phyloP scores from a whole-genome alignment of 1,284 basidiomycete genomes.

The Naganishia liquefaciens region DNA sequence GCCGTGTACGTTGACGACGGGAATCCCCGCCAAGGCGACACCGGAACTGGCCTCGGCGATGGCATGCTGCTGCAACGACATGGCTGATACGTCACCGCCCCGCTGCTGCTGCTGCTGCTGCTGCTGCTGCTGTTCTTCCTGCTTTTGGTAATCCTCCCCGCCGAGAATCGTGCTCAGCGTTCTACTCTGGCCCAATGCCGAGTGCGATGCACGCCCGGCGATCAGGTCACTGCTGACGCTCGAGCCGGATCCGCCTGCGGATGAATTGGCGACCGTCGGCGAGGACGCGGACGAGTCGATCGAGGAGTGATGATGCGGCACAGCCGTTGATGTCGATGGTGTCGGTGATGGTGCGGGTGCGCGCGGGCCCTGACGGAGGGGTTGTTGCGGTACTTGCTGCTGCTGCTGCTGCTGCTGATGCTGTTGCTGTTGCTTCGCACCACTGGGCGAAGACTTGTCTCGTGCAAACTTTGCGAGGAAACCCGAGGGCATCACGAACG shows the following conservation, averaged over 20 bases:
- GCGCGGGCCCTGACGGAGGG: neutral
- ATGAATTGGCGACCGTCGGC: constrained; percentile 10
- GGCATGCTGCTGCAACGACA: constrained; percentile 4
- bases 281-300: constrained; percentile 9
- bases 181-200: constrained; percentile 5
- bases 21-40: constrained; percentile 16
- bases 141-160: neutral
- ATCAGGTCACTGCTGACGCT: constrained; percentile 38
- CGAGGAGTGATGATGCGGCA: neutral
- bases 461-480: constrained; percentile 32
- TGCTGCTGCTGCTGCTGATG: constrained; percentile 18
- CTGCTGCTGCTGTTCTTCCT: neutral
- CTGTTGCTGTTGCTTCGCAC: constrained; percentile 1
- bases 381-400: neutral
- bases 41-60: constrained; percentile 12
- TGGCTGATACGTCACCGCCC: neutral
- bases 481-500: constrained; percentile 21
- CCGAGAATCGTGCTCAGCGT: constrained; percentile 12
- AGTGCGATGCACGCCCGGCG: constrained; percentile 7
- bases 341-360: neutral
- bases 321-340: neutral
- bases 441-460: constrained; percentile 24
- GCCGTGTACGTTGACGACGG: constrained; percentile 4
- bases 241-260: constrained; percentile 33
- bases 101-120: neutral